These are phyloP conservation scores for Dendrobium officinale DNA, from an alignment of 106 monocot genomes.

Conservation along the genomic window DNA sequence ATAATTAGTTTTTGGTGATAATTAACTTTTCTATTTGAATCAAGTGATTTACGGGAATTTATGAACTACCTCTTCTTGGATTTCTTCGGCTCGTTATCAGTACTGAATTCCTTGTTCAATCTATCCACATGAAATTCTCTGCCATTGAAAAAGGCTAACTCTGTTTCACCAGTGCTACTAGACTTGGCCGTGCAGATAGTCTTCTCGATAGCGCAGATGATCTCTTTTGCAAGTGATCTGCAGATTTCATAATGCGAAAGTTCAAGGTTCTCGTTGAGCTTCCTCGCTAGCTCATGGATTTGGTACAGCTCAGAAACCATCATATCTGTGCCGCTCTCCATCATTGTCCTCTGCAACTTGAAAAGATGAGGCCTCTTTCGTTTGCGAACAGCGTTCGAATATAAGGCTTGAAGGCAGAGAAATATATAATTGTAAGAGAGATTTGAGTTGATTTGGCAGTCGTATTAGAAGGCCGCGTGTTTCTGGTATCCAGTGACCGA, in stretches of 20 bases:
- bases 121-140: background rate
- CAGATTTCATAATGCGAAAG: background rate
- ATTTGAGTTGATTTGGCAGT: background rate
- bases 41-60: background rate
- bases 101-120: background rate
- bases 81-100: background rate
- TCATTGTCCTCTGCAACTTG: background rate
- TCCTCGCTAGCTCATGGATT: background rate
- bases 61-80: slow-evolving; percentile 3
- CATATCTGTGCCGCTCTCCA: background rate
- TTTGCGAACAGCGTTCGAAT: background rate
- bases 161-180: background rate
- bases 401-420: background rate
- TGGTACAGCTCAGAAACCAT: background rate
- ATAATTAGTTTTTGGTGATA: background rate
- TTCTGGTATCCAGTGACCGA: background rate
- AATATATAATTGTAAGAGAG: too few species aligned
- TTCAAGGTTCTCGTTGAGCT: slow-evolving; percentile 5
- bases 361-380: background rate
- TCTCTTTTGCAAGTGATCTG: slow-evolving; percentile 11
- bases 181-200: slow-evolving; percentile 5
- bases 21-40: background rate
- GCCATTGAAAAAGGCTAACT: background rate
- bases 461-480: too few species aligned
- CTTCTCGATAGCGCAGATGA: slow-evolving; percentile 7